Evolutionary conservation across 2,329 filamentous ascomycete genomes (phyloP).

Genomic region (Fusarium sacchari): DNA sequence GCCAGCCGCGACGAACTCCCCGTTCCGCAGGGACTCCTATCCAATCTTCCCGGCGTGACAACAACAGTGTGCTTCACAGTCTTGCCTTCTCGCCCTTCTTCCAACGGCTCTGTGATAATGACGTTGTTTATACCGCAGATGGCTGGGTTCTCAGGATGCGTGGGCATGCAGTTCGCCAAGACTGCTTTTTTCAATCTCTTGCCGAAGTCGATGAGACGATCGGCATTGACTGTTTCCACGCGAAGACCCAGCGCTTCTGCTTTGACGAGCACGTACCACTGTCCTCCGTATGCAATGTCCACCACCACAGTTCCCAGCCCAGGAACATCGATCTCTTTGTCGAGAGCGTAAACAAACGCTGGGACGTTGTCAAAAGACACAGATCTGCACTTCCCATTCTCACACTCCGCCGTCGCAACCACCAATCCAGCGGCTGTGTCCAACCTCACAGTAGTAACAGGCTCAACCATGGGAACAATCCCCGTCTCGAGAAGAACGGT

Average conservation of each 20-base stretch:
- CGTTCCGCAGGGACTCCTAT: constrained; percentile 14
- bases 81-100: constrained; percentile 5
- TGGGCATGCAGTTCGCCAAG: constrained; percentile 46
- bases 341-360: constrained; percentile 5
- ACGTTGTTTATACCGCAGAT: constrained; percentile 55
- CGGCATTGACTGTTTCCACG: constrained; percentile 18
- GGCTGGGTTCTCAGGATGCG: constrained; percentile 53
- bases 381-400: constrained; percentile 18
- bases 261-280: constrained; percentile 20
- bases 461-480: constrained; percentile 55
- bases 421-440: constrained; percentile 11
- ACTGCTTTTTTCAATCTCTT: constrained; percentile 56
- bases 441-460: neutral
- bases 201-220: constrained; percentile 40
- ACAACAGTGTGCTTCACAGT: constrained; percentile 9
- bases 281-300: constrained; percentile 14
- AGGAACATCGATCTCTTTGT: constrained; percentile 7
- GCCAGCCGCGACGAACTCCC: constrained; percentile 11
- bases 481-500: constrained; percentile 59
- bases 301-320: neutral
- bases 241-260: constrained; percentile 8
- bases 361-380: constrained; percentile 20
- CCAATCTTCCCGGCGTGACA: constrained; percentile 1
- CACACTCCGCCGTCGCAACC: constrained; percentile 13
- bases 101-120: constrained; percentile 46